A percentile compares a stretch with the other conserved stretches of the same genome.
Evolutionary conservation across 345 rosid genomes (phyloP).

Genomic region (Hypericum androsaemum): DNA sequence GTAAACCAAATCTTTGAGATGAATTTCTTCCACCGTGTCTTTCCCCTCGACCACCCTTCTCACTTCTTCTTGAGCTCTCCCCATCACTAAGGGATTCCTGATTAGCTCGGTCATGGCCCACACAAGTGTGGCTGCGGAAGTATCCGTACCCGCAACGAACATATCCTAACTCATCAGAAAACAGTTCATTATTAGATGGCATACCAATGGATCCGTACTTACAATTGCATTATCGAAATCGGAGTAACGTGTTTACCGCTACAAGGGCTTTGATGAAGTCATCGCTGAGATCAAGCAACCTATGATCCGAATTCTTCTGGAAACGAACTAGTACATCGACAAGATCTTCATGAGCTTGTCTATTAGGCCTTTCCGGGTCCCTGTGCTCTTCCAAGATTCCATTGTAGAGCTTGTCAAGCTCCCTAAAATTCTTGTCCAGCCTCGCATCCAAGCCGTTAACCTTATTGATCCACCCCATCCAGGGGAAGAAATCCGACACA

Average conservation of each 20-base stretch:
- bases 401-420: slow-evolving; percentile 27
- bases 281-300: not conserved
- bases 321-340: slow-evolving; percentile 10
- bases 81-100: slow-evolving; percentile 4
- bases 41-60: slow-evolving; percentile 10
- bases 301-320: not conserved
- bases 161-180: slow-evolving; percentile 16
- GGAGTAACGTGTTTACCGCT: not conserved
- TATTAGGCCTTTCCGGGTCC: slow-evolving; percentile 14
- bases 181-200: not conserved
- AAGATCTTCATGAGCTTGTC: slow-evolving; percentile 10
- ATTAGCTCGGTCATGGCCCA: slow-evolving; percentile 23
- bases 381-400: slow-evolving; percentile 25
- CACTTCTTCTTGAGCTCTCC: slow-evolving; percentile 17
- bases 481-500: slow-evolving; percentile 30
- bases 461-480: slow-evolving; percentile 30
- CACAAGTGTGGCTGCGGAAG: slow-evolving; percentile 15
- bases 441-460: slow-evolving; percentile 27
- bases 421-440: slow-evolving; percentile 18
- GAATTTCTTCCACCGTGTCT: not conserved
- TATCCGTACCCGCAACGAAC: slow-evolving; percentile 22
- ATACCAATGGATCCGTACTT: too few species aligned
- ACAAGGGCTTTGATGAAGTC: slow-evolving; percentile 8
- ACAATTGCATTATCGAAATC: too few species aligned
- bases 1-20: slow-evolving; percentile 10